A percentile compares a stretch with the other conserved stretches of the same genome.
phyloP scores from a whole-genome alignment of 23 red algal species.

The Gracilaria caudata region DNA sequence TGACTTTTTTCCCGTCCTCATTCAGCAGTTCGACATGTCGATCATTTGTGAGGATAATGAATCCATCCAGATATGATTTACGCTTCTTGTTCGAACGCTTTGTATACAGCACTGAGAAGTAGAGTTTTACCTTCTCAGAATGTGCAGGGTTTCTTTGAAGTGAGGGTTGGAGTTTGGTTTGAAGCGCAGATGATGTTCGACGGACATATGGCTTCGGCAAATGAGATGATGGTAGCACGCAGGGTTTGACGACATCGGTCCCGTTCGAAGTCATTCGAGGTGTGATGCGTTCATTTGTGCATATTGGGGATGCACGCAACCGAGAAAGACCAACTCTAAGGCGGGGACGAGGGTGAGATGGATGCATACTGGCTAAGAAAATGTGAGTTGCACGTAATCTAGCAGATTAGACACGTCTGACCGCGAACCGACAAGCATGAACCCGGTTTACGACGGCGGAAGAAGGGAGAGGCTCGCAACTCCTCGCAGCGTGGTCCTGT shows the following conservation, averaged over 20 bases:
- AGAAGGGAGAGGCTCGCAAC: not conserved
- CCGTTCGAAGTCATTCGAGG: not conserved
- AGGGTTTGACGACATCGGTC: not conserved
- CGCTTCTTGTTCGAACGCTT: constrained; percentile 72
- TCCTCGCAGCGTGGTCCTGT: not conserved
- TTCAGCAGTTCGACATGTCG: constrained; percentile 49
- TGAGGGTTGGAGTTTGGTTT: not conserved
- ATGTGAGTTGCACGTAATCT: not conserved
- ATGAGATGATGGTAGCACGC: constrained; percentile 8
- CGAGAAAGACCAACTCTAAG: constrained; percentile 11
- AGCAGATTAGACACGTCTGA: not conserved
- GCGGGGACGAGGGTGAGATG: not conserved
- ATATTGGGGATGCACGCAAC: constrained; percentile 5
- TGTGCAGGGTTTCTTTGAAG: not conserved
- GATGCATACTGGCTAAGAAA: not conserved
- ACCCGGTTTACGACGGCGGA: not conserved
- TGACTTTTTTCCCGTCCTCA: constrained; percentile 59
- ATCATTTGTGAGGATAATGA: constrained; percentile 48
- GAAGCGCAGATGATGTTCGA: not conserved
- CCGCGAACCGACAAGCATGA: not conserved
- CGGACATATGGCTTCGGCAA: not conserved
- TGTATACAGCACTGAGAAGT: constrained; percentile 75
- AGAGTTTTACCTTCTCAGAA: constrained; percentile 4
- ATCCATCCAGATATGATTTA: constrained; percentile 76
- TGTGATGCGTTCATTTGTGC: constrained; percentile 8